Conservation (phyloP, 225 moss, liverwort and hornwort species). For the Climacium dendroides region DNA sequence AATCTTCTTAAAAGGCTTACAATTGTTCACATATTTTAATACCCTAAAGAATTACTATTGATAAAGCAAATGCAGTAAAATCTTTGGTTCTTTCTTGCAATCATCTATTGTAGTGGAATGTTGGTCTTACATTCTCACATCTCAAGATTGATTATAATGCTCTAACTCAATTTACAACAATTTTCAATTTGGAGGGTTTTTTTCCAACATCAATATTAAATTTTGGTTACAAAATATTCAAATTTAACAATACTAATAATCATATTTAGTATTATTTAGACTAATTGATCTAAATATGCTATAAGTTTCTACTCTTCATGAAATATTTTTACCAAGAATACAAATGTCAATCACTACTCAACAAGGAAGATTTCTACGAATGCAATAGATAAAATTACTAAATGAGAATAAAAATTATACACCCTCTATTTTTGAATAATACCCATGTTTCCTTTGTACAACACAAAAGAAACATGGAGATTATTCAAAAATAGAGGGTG, state of each 20-base stretch:
- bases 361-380: accelerated
- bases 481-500: no score
- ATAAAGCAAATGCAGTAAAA: not conserved
- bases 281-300: not conserved
- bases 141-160: not conserved
- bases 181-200: not conserved
- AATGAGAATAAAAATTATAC: not conserved
- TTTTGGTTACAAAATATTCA: not conserved
- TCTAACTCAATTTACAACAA: not conserved
- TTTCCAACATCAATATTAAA: not conserved
- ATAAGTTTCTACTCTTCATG: accelerated
- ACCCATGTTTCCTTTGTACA: no score
- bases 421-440: no score
- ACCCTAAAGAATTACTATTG: accelerated
- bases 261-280: not conserved
- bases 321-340: not conserved
- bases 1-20: not conserved
- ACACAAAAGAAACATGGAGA: no score
- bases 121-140: not conserved
- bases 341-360: not conserved
- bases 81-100: not conserved
- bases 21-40: not conserved
- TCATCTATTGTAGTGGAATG: not conserved
- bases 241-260: not conserved
- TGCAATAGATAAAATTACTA: not conserved